Evolutionary conservation across 108 stramenopile species (phyloP), one percentile per base, ranked within the genome.

Genomic region (Conticribra guillardii): DNA sequence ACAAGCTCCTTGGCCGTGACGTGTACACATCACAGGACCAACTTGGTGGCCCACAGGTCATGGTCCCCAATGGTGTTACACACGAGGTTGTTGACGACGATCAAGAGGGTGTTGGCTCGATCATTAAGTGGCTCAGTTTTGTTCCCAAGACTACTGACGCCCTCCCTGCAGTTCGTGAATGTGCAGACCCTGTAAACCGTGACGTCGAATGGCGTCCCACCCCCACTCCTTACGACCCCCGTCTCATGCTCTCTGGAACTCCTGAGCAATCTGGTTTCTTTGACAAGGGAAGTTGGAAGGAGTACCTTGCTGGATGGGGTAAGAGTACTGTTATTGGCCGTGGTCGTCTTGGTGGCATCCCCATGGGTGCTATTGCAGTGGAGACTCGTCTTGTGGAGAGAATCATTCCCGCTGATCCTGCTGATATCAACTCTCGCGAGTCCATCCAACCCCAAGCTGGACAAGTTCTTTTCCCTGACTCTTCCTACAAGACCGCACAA

Each of bases 391-490:
- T 92, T 53, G 93, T 95, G 57, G 98, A 99, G 66, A 90, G 94
- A 73, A 84, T 95, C 37, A 80, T 97, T 50, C 97, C 98, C 14
- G 98, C 98, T 21, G 98, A 99, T 77, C 98, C 98, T 56, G 98
- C 97, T 53, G 96, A 99, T 78, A 89, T 95, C 61, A 95, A 97
- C 69, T 96, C 94, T 24, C 87, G 97, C n/a, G 98, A 99, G 69
- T 90, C 96, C 7, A 71, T 97, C 65, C 83, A 91, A 50, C 96
- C 96, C 4, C 98, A 99, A 67, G 98, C 98, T 59, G 92, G 81
- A 19, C 97, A 97, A 80, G 98, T 99, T 41, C 89, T 97, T 62
- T 99, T 94, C 96, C 98, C 98, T 14, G 98, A 99, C 85, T 96
- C 95, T 1, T 96, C 96, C 3, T 97, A 93, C 92, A 99, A 99